phyloP scores from a whole-genome alignment of 108 stramenopile genomes.

The Pseudonitzschia delicatissima region DNA sequence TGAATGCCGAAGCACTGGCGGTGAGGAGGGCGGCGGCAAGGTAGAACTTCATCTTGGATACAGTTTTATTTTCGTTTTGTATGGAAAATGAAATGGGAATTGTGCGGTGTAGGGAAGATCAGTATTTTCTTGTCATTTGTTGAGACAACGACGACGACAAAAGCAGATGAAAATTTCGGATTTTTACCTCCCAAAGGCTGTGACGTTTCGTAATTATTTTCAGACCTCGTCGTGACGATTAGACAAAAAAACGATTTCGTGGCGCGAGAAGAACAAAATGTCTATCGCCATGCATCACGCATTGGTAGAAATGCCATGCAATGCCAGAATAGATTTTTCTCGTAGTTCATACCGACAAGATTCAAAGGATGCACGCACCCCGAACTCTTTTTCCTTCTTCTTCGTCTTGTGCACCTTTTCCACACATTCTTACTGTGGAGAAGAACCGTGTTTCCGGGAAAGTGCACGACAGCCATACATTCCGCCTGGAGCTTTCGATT shows the following conservation, averaged over 20 bases:
- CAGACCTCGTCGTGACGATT: slow-evolving; percentile 3
- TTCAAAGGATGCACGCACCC: no score
- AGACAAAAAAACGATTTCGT: not conserved
- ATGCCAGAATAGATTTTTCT: no score
- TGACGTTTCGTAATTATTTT: slow-evolving; percentile 13
- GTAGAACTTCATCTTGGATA: slow-evolving; percentile 27
- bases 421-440: no score
- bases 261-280: no score
- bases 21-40: slow-evolving; percentile 23
- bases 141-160: not conserved
- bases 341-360: no score
- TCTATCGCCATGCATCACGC: no score
- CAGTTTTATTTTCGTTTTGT: not conserved
- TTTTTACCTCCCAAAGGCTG: not conserved
- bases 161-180: not conserved
- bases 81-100: slow-evolving; percentile 4
- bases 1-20: slow-evolving; percentile 31
- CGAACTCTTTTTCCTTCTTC: no score
- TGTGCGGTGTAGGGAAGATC: not conserved
- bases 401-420: no score
- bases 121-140: not conserved
- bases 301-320: no score
- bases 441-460: no score
- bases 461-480: no score
- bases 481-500: no score